Evolutionary conservation across 2,329 filamentous ascomycete species (phyloP), one percentile per base, ranked within the genome.

Genomic region (Pseudocercospora ulei): DNA sequence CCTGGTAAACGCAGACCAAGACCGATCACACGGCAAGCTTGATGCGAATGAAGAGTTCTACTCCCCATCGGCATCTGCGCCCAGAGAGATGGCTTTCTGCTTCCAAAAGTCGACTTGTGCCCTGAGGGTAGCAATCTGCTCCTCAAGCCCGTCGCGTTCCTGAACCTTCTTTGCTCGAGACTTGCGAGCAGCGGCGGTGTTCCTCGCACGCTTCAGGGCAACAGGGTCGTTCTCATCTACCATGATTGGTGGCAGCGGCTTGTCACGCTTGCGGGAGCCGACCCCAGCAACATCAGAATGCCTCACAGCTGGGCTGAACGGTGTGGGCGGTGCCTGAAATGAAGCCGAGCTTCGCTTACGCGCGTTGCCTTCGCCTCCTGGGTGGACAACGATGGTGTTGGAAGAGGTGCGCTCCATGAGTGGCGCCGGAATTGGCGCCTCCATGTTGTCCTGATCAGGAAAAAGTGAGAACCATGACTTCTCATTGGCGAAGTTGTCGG

Each of bases 131-230:
- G 62, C 60, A 55, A 93, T 86, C 55, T 75, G 70, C 24, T 72
- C 72, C 66, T 92, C 82, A 29, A 94, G 70, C 41, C 78, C 75
- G 39, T 82, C 78, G 45, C 88, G 70, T 52, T 79, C 75, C 59
- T 80, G 72, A 41, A 83, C 77, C 68, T 94, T 94, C 50, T 85
- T 80, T 56, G 85, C 80, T 36, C 88, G 80, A 43, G 86, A 94
- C 67, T 94, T 94, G 51, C 88, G 85, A 54, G 88, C 88, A 11
- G 88, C 88, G 61, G 92, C 74, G 5, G 86, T 93, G 62, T 95
- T 96, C 51, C 86, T 81, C 35, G 86, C 87, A 61, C 88, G 82
- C 77, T 95, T 95, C 71, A 87, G 75, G 12, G 84, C 85, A n/a
- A 81, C 61, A 6, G 73, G 74, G 56, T 95, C 87, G 26, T 54